Evolutionary conservation across 2,329 filamentous ascomycete species (phyloP).

Genomic region (Exophiala calicioides): DNA sequence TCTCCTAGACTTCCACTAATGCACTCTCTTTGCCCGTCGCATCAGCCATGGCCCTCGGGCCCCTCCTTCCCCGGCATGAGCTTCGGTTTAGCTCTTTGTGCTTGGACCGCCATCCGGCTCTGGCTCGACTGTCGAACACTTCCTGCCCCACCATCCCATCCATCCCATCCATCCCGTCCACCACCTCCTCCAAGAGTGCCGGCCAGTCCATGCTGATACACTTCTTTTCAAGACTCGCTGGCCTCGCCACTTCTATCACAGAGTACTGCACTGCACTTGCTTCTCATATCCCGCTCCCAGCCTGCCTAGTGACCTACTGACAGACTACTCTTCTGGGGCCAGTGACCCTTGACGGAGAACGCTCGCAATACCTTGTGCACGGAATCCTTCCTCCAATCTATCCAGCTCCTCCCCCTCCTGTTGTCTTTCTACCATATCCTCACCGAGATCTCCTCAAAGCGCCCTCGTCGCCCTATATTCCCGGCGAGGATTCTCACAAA

Average conservation of each 20-base stretch:
- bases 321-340: too few relatives aligned
- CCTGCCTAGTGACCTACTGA: too few relatives aligned
- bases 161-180: not conserved
- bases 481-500: not conserved
- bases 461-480: too few relatives aligned
- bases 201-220: conserved; percentile 1
- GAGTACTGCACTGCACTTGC: too few relatives aligned
- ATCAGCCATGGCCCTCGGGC: conserved; percentile 6
- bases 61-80: conserved; percentile 14
- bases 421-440: too few relatives aligned
- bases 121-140: conserved; percentile 11
- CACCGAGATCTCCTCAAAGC: too few relatives aligned
- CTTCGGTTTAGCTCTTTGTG: not conserved
- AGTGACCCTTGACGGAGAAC: too few relatives aligned
- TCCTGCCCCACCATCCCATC: conserved; percentile 19
- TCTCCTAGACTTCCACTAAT: too few relatives aligned
- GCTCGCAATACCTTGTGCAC: too few relatives aligned
- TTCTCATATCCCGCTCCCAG: not conserved
- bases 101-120: conserved; percentile 16
- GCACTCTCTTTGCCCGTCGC: not conserved
- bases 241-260: too few relatives aligned
- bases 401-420: too few relatives aligned
- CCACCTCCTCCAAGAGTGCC: not conserved
- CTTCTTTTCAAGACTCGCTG: conserved; percentile 1
- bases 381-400: too few relatives aligned